Conservation (phyloP, 1,284 basidiomycete genomes). For the Cryptococcus sp. region DNA sequence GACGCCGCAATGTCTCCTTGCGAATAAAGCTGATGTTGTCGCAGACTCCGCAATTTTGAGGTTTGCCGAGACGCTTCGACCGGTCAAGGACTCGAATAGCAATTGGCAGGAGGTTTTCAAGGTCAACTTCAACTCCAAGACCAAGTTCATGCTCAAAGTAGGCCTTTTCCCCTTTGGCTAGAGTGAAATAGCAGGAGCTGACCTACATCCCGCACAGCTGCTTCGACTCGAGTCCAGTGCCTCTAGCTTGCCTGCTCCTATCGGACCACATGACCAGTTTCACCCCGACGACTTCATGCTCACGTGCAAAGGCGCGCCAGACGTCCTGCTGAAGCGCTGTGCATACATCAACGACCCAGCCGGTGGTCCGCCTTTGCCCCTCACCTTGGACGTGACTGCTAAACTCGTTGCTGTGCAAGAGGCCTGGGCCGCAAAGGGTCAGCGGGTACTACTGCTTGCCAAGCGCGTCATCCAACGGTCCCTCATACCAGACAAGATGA, state of each 20-base stretch:
- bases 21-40: no score
- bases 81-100: constrained; percentile 39
- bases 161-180: not conserved
- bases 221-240: constrained; percentile 13
- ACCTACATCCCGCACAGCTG: constrained; percentile 15
- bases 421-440: constrained; percentile 61
- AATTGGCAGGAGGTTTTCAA: constrained; percentile 54
- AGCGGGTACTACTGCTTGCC: constrained; percentile 62
- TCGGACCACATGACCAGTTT: constrained; percentile 24
- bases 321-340: constrained; percentile 61
- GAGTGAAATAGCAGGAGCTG: not conserved
- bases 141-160: constrained; percentile 66
- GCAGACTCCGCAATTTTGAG: constrained; percentile 62
- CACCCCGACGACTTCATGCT: constrained; percentile 47
- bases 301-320: constrained; percentile 63
- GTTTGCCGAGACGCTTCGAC: constrained; percentile 59
- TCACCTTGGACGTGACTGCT: constrained; percentile 42
- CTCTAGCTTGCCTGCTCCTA: constrained; percentile 18
- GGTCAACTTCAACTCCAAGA: constrained; percentile 64
- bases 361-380: constrained; percentile 50
- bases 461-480: constrained; percentile 42
- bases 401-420: constrained; percentile 56
- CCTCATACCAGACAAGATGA: constrained; percentile 20
- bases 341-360: constrained; percentile 51
- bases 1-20: not conserved